Evolutionary conservation across 768 basidiomycete species (phyloP).

Genomic region (Suillus ampliporus): DNA sequence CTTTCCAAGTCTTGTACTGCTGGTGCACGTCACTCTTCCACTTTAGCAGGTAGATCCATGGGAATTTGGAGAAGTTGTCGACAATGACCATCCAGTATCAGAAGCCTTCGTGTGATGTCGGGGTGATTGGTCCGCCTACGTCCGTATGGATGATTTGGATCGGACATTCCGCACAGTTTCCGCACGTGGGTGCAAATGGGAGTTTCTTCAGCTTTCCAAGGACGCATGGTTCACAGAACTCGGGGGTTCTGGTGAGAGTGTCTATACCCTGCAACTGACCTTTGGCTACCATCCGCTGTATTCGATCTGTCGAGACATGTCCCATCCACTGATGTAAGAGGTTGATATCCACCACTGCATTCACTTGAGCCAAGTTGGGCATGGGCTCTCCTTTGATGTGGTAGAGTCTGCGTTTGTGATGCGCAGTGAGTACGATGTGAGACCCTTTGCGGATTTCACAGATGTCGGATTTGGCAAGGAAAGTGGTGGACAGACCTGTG

Average conservation of each 20-base stretch:
- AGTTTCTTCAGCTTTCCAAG: constrained; percentile 25
- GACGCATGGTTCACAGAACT: constrained; percentile 25
- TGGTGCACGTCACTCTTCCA: constrained; percentile 7
- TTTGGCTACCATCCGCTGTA: constrained; percentile 19
- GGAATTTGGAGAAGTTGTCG: constrained; percentile 16
- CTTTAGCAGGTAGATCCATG: constrained; percentile 14
- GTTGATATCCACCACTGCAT: constrained; percentile 18
- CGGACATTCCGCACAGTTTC: constrained; percentile 1
- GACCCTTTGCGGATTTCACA: too few relatives aligned
- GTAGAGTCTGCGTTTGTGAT: constrained; percentile 1
- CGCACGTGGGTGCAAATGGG: constrained; percentile 1
- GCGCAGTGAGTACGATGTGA: too few relatives aligned
- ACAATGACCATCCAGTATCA: constrained; percentile 22
- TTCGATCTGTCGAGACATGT: constrained; percentile 13
- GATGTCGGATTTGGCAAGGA: too few relatives aligned
- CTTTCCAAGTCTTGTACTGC: constrained; percentile 1
- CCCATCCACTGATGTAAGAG: constrained; percentile 20
- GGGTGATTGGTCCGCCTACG: constrained; percentile 23
- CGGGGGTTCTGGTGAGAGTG: constrained; percentile 17
- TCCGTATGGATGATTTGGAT: constrained; percentile 22
- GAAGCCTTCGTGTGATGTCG: constrained; percentile 7
- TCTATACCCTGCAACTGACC: constrained; percentile 14
- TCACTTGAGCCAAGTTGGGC: constrained; percentile 6
- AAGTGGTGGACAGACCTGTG: too few relatives aligned
- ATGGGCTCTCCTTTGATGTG: constrained; percentile 9